Percentiles rank a stretch among this genome's conserved stretches.
These are phyloP conservation scores for Rhizophora apiculata DNA, from an alignment of 345 rosid species.

Conservation along the genomic window DNA sequence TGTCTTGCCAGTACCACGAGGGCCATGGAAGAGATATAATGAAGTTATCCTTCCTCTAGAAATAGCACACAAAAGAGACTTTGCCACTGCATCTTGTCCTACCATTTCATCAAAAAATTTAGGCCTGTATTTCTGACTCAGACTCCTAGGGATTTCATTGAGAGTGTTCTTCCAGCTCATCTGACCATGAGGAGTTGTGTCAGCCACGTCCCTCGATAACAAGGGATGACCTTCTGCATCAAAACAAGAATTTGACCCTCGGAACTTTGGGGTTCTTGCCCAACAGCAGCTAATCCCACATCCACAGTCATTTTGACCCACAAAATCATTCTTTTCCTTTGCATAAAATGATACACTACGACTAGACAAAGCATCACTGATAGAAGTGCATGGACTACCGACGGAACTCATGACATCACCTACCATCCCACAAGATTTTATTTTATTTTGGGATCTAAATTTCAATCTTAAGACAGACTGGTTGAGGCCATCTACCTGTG, in stretches of 20 bases:
- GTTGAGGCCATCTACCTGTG: conserved; percentile 26
- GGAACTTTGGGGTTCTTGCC: conserved; percentile 70
- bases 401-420: conserved; percentile 54
- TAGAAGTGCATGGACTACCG: conserved; percentile 53
- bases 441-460: conserved; percentile 23
- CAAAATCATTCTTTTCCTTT: conserved; percentile 48
- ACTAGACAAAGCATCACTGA: conserved; percentile 48
- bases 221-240: conserved; percentile 73
- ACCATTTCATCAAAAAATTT: conserved; percentile 74
- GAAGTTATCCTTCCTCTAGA: conserved; percentile 71
- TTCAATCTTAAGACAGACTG: conserved; percentile 25
- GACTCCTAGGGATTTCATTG: conserved; percentile 54
- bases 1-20: conserved; percentile 93
- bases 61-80: conserved; percentile 72
- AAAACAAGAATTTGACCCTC: conserved; percentile 57
- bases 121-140: conserved; percentile 75
- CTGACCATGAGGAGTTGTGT: conserved; percentile 24
- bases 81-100: conserved; percentile 77
- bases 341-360: conserved; percentile 37
- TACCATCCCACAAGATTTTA: conserved; percentile 31
- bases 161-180: conserved; percentile 31
- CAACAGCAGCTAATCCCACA: conserved; percentile 82
- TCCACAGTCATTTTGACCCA: conserved; percentile 41
- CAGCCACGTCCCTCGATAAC: conserved; percentile 39
- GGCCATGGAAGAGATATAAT: conserved; percentile 81